Evolutionary conservation across 1,284 basidiomycete genomes (phyloP).

Genomic region (Boletellus deceptivus): DNA sequence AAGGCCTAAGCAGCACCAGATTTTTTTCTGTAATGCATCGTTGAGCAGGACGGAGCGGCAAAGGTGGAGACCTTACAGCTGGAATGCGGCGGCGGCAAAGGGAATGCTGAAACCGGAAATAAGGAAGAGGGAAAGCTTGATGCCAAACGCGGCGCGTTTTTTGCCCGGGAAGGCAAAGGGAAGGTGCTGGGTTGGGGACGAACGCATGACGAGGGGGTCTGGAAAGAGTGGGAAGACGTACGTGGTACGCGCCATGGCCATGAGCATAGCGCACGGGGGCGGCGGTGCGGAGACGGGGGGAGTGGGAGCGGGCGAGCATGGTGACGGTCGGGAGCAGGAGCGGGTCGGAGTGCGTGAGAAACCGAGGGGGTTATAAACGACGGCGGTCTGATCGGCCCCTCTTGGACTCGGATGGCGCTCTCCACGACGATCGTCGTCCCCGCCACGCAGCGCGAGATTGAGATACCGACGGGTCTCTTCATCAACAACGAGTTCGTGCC

Average conservation of each 20-base stretch:
- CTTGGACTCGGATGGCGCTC: constrained; percentile 38
- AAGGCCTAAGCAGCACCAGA: constrained; percentile 23
- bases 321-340: constrained; percentile 8
- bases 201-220: background rate
- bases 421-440: constrained; percentile 38
- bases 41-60: constrained; percentile 8
- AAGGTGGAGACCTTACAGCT: constrained; percentile 53
- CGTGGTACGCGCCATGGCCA: constrained; percentile 60
- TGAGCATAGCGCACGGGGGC: constrained; percentile 37
- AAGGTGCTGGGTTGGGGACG: constrained; percentile 50
- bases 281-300: constrained; percentile 34
- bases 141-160: constrained; percentile 51
- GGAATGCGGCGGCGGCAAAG: constrained; percentile 58
- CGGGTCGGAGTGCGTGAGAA: constrained; percentile 26
- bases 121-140: constrained; percentile 58
- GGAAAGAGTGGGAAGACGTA: constrained; percentile 32
- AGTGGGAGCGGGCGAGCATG: constrained; percentile 43
- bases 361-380: background rate
- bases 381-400: too few relatives aligned
- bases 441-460: constrained; percentile 50
- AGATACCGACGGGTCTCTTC: constrained; percentile 81
- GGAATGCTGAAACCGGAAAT: constrained; percentile 63
- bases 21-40: constrained; percentile 34
- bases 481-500: constrained; percentile 87
- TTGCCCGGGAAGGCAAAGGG: constrained; percentile 65